Conservation (phyloP, 306 rosid genomes). For the Alnus rubra region DNA sequence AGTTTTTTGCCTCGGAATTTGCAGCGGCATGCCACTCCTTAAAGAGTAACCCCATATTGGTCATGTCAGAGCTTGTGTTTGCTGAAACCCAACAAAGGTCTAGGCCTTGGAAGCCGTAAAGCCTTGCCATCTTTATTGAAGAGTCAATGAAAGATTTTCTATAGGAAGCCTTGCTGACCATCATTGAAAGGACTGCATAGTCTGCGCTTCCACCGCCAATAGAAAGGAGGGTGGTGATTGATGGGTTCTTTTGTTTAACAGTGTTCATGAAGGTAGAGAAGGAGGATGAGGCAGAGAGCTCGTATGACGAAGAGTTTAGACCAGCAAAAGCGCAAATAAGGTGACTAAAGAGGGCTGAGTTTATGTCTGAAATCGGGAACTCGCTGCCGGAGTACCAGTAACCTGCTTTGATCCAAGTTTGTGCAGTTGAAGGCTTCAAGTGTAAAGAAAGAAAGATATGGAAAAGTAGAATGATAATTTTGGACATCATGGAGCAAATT, state of each 20-base stretch:
- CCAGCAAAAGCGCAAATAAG: slow-evolving; percentile 33
- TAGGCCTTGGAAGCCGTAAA: slow-evolving; percentile 39
- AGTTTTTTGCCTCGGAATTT: slow-evolving; percentile 24
- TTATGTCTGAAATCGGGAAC: slow-evolving; percentile 24
- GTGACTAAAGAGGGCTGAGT: slow-evolving; percentile 41
- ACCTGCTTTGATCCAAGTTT: slow-evolving; percentile 36
- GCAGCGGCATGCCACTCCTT: slow-evolving; percentile 38
- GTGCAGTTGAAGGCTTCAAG: slow-evolving; percentile 21
- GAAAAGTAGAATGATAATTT: background rate
- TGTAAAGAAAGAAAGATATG: slow-evolving; percentile 4
- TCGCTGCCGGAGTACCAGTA: slow-evolving; percentile 23
- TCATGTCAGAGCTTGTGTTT: slow-evolving; percentile 29
- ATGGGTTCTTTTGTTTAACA: slow-evolving; percentile 33
- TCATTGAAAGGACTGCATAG: background rate
- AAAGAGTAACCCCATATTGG: slow-evolving; percentile 33
- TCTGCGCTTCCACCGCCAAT: background rate
- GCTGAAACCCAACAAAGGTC: slow-evolving; percentile 33
- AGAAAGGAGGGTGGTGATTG: slow-evolving; percentile 33
- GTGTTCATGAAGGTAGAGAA: slow-evolving; percentile 33
- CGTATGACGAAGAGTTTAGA: slow-evolving; percentile 35
- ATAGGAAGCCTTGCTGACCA: slow-evolving; percentile 18
- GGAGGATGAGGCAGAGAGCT: slow-evolving; percentile 18
- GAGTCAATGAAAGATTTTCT: slow-evolving; percentile 40
- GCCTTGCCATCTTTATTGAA: slow-evolving; percentile 31
- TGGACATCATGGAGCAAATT: background rate